Percentiles rank a stretch among this genome's conserved stretches.
Conservation (phyloP, 1,139 yeast genomes). For the Meyerozyma guilliermondii region DNA sequence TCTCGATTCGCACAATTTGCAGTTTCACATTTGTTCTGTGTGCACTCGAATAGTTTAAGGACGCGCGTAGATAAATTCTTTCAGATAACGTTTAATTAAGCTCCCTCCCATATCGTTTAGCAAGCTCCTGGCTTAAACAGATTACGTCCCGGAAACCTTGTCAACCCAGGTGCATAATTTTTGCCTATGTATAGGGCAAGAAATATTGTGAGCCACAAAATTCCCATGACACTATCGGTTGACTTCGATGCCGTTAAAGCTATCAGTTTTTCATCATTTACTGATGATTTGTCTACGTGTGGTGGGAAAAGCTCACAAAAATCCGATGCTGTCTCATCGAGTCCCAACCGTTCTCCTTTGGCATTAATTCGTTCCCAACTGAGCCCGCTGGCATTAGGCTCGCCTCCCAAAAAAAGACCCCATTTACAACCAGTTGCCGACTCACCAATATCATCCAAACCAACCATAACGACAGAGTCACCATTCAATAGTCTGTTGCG, state of each 20-base stretch:
- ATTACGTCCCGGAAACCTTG: too few species aligned
- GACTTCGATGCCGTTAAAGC: slow-evolving; percentile 1
- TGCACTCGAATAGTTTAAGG: not conserved
- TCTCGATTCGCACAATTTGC: not conserved
- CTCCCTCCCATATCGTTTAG: too few species aligned
- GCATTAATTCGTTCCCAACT: not conserved
- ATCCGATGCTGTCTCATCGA: not conserved
- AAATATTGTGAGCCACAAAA: not conserved
- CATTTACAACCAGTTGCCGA: not conserved
- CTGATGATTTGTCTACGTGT: not conserved
- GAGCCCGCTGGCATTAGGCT: not conserved
- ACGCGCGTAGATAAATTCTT: not conserved
- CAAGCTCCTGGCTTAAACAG: too few species aligned
- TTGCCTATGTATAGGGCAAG: not conserved
- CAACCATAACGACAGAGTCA: not conserved
- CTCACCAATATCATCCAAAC: not conserved
- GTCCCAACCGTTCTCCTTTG: not conserved
- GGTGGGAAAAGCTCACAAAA: not conserved
- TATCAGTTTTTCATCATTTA: not conserved
- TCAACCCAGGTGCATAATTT: not conserved
- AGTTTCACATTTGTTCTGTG: not conserved
- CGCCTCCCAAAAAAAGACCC: not conserved
- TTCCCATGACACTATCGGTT: not conserved
- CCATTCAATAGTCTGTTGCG: not conserved
- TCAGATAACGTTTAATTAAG: too few species aligned